A percentile compares a stretch with the other conserved stretches of the same genome.
phyloP scores from a whole-genome alignment of 2,329 filamentous ascomycete genomes.

The Pseudocercospora pini-densiflorae region DNA sequence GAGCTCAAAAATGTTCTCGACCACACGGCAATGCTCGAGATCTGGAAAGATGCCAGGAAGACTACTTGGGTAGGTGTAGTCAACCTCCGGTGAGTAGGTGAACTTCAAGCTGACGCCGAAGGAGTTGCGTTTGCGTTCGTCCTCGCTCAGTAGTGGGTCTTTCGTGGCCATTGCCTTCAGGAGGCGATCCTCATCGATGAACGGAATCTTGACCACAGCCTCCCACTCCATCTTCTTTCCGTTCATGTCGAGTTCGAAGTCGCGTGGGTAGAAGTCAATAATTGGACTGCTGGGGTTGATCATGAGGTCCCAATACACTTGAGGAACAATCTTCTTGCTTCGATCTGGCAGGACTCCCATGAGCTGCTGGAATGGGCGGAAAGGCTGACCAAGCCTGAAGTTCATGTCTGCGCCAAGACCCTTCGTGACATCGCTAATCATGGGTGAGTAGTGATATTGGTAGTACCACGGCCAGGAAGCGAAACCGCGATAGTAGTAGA shows the following conservation, averaged over 20 bases:
- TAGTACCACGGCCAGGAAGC: constrained; percentile 99
- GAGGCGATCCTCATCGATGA: constrained; percentile 90
- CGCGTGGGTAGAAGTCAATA: constrained; percentile 95
- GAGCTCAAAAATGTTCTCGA: constrained; percentile 95
- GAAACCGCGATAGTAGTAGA: constrained; percentile 96
- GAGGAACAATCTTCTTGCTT: constrained; percentile 94
- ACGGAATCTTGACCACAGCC: constrained; percentile 97
- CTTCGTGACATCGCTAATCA: constrained; percentile 94
- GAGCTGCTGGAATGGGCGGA: constrained; percentile 91
- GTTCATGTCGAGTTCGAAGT: constrained; percentile 99
- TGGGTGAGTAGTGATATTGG: constrained; percentile 92
- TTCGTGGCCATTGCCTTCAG: constrained; percentile 84
- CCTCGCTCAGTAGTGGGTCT: constrained; percentile 75
- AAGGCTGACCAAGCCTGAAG: constrained; percentile 93
- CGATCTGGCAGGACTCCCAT: constrained; percentile 98
- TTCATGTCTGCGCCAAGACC: constrained; percentile 85
- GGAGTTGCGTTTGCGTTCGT: constrained; percentile 81
- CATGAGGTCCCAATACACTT: constrained; percentile 89
- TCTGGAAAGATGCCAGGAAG: constrained; percentile 90
- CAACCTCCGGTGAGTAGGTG: constrained; percentile 75
- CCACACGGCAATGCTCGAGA: constrained; percentile 81
- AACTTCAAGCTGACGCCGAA: constrained; percentile 95
- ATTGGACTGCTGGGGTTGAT: constrained; percentile 88
- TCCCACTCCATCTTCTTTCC: constrained; percentile 99
- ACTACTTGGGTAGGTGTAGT: constrained; percentile 86